A percentile compares a stretch with the other conserved stretches of the same genome.
phyloP scores from a whole-genome alignment of 805 yeast species.

The Saccharomyces eubayanus region DNA sequence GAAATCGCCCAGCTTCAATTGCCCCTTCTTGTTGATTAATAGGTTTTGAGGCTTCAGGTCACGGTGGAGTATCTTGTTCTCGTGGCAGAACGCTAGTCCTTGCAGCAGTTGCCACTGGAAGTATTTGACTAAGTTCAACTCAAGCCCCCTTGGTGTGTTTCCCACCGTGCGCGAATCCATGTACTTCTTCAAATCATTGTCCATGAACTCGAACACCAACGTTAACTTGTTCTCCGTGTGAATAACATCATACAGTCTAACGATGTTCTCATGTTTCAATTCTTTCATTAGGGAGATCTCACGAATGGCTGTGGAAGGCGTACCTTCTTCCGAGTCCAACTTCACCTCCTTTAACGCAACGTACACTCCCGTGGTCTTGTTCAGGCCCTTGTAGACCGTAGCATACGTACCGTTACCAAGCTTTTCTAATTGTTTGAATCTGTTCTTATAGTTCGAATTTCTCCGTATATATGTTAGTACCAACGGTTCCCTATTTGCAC shows the following conservation, averaged over 20 bases:
- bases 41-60: slow-evolving; percentile 95
- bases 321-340: slow-evolving; percentile 95
- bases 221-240: slow-evolving; percentile 93
- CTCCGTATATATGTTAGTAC: slow-evolving; percentile 3
- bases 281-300: slow-evolving; percentile 93
- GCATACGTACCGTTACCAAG: slow-evolving; percentile 77
- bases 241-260: slow-evolving; percentile 83
- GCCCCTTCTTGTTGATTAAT: slow-evolving; percentile 91
- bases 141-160: slow-evolving; percentile 31
- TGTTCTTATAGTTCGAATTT: slow-evolving; percentile 9
- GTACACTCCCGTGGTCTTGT: slow-evolving; percentile 82
- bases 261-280: slow-evolving; percentile 87
- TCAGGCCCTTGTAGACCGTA: slow-evolving; percentile 93
- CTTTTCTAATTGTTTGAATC: slow-evolving; percentile 31
- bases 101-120: slow-evolving; percentile 87
- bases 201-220: slow-evolving; percentile 87
- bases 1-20: slow-evolving; percentile 82
- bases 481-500: background rate
- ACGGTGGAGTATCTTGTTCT: slow-evolving; percentile 88
- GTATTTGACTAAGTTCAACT: slow-evolving; percentile 61
- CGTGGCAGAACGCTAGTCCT: slow-evolving; percentile 89
- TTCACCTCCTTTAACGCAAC: slow-evolving; percentile 95
- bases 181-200: slow-evolving; percentile 88
- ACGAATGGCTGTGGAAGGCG: slow-evolving; percentile 95
- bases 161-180: slow-evolving; percentile 61